Percentiles rank a stretch among this genome's conserved stretches.
phyloP scores from a whole-genome alignment of 2,329 filamentous ascomycete species.

The Xylariales sp. region DNA sequence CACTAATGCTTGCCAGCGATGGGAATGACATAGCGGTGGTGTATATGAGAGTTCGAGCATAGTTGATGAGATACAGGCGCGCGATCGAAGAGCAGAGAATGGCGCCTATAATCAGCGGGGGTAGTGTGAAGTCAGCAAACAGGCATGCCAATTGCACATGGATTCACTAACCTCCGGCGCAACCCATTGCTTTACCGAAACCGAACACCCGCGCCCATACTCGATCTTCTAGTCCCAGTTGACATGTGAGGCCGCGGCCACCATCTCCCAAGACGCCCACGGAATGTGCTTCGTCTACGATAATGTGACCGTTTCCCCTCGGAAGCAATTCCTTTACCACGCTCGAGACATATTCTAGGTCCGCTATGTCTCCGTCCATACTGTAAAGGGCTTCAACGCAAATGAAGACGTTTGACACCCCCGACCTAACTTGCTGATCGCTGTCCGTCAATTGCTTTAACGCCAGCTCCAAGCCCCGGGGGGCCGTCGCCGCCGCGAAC shows the following conservation, averaged over 20 bases:
- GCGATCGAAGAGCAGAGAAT: conserved; percentile 71
- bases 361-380: conserved; percentile 83
- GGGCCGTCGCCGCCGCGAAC: not conserved
- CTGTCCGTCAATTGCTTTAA: conserved; percentile 44
- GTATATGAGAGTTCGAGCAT: conserved; percentile 80
- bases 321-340: conserved; percentile 68
- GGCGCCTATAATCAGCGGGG: conserved; percentile 58
- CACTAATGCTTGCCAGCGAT: conserved; percentile 51
- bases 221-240: conserved; percentile 64
- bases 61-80: conserved; percentile 77
- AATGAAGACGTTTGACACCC: conserved; percentile 69
- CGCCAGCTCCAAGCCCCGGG: conserved; percentile 44
- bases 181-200: conserved; percentile 75
- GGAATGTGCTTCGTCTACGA: conserved; percentile 77
- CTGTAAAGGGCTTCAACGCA: conserved; percentile 79
- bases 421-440: conserved; percentile 27
- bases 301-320: conserved; percentile 67
- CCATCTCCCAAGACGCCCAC: conserved; percentile 68
- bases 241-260: conserved; percentile 69
- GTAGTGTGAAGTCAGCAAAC: conserved; percentile 27
- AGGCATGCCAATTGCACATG: not conserved
- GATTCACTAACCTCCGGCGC: conserved; percentile 71
- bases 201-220: conserved; percentile 71
- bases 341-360: conserved; percentile 69
- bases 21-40: conserved; percentile 76